A percentile compares a stretch with the other conserved stretches of the same genome.
These are phyloP conservation scores for Ceratocystis ficicola DNA, from an alignment of 2,329 filamentous ascomycete species.

Conservation along the genomic window DNA sequence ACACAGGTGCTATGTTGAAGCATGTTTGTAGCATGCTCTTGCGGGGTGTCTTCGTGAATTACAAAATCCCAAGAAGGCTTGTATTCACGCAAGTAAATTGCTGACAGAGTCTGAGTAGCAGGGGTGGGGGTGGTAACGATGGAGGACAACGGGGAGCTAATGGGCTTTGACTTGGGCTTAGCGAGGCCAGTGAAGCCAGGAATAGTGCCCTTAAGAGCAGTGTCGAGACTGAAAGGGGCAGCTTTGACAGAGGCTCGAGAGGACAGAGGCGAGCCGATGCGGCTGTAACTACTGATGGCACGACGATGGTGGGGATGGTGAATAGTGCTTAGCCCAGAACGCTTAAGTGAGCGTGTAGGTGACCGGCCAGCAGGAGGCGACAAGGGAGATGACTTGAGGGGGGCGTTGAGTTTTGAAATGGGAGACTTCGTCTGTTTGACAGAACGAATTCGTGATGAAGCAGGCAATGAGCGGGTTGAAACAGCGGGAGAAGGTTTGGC, in stretches of 20 bases:
- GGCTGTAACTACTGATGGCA: slow-evolving; percentile 50
- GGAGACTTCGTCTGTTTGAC: slow-evolving; percentile 45
- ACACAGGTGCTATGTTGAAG: slow-evolving; percentile 82
- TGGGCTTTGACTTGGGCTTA: slow-evolving; percentile 5
- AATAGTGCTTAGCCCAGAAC: slow-evolving; percentile 54
- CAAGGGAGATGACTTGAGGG: slow-evolving; percentile 40
- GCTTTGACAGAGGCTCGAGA: slow-evolving; percentile 34
- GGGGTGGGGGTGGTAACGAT: slow-evolving; percentile 27
- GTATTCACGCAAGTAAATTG: slow-evolving; percentile 31
- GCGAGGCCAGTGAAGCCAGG: slow-evolving; percentile 44
- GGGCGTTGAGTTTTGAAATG: slow-evolving; percentile 33
- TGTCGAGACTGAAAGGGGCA: slow-evolving; percentile 71
- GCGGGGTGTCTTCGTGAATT: slow-evolving; percentile 82
- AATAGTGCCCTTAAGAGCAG: slow-evolving; percentile 67
- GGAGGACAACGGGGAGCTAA: slow-evolving; percentile 26
- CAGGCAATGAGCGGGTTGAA: slow-evolving; percentile 28
- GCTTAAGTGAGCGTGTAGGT: slow-evolving; percentile 53
- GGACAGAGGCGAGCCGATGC: slow-evolving; percentile 59
- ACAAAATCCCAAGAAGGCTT: slow-evolving; percentile 77
- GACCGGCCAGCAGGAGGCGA: slow-evolving; percentile 59
- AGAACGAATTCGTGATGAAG: slow-evolving; percentile 33
- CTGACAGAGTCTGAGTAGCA: slow-evolving; percentile 23
- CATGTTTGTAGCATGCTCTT: slow-evolving; percentile 83
- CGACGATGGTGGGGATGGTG: slow-evolving; percentile 31
- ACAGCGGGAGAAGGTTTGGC: slow-evolving; percentile 27